phyloP scores from a whole-genome alignment of 2,329 filamentous ascomycete species.

The Albophoma yamanashiensis region DNA sequence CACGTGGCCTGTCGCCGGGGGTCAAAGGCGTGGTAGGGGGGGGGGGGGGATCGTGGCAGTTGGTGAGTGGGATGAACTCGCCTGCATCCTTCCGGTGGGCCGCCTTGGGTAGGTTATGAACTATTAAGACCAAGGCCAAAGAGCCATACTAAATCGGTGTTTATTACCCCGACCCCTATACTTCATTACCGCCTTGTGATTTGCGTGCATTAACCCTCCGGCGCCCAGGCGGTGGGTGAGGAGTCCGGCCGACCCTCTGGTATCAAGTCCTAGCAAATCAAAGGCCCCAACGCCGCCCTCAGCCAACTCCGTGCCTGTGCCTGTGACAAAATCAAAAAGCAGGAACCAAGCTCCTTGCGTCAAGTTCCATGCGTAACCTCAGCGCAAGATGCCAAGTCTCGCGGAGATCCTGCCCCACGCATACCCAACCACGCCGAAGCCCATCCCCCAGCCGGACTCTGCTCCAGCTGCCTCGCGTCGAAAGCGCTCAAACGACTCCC shows the following conservation, averaged over 20 bases:
- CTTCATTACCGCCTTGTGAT: background rate
- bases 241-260: background rate
- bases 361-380: background rate
- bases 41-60: background rate
- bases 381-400: background rate
- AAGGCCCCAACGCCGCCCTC: background rate
- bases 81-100: background rate
- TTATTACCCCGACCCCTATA: background rate
- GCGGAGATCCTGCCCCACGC: background rate
- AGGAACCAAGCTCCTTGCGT: background rate
- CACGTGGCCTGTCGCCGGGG: background rate
- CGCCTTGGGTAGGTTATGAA: background rate
- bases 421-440: background rate
- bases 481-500: background rate
- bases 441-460: background rate
- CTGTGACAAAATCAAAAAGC: background rate
- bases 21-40: background rate
- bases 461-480: background rate
- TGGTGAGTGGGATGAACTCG: background rate
- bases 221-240: background rate
- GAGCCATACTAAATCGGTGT: background rate
- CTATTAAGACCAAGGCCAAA: background rate
- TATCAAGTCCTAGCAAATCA: background rate
- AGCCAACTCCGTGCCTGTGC: background rate
- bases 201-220: background rate